These are phyloP conservation scores for Tilletia indica DNA, from an alignment of 1,284 basidiomycete species.

Conservation along the genomic window DNA sequence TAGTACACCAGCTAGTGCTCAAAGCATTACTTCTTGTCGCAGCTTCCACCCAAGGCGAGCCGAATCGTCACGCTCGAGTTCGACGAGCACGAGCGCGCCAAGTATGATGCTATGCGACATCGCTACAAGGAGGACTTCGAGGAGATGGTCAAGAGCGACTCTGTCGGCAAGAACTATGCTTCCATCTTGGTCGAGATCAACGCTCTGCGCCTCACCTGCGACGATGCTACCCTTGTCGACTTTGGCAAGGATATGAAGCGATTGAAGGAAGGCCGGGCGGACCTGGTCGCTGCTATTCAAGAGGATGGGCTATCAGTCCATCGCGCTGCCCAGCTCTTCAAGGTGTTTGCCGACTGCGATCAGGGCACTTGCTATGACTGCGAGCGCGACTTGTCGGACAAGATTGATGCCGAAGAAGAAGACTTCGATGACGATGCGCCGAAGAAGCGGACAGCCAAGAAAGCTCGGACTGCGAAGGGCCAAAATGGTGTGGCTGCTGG, in stretches of 20 bases:
- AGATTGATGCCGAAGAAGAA: constrained; percentile 42
- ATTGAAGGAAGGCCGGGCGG: constrained; percentile 59
- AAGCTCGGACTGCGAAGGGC: neutral
- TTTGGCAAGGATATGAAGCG: constrained; percentile 55
- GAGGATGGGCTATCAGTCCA: constrained; percentile 75
- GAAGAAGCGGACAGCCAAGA: constrained; percentile 18
- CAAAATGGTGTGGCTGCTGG: neutral
- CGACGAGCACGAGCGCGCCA: constrained; percentile 73
- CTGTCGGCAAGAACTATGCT: constrained; percentile 91
- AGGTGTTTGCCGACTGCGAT: constrained; percentile 76
- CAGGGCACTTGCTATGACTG: constrained; percentile 86
- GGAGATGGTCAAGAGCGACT: constrained; percentile 80
- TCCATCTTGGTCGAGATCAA: constrained; percentile 64
- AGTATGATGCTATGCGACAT: constrained; percentile 83
- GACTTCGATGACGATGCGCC: constrained; percentile 60
- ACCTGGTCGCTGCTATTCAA: constrained; percentile 66
- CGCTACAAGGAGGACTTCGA: constrained; percentile 87
- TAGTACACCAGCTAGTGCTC: neutral
- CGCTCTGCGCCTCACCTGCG: constrained; percentile 86
- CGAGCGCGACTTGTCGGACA: constrained; percentile 67
- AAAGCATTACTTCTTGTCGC: neutral
- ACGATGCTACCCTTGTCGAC: constrained; percentile 87
- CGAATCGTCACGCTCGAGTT: constrained; percentile 82
- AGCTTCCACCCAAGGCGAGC: constrained; percentile 74
- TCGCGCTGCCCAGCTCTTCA: constrained; percentile 76